Conservation (phyloP, 169 alveolate genomes). For the Theileria parva region DNA sequence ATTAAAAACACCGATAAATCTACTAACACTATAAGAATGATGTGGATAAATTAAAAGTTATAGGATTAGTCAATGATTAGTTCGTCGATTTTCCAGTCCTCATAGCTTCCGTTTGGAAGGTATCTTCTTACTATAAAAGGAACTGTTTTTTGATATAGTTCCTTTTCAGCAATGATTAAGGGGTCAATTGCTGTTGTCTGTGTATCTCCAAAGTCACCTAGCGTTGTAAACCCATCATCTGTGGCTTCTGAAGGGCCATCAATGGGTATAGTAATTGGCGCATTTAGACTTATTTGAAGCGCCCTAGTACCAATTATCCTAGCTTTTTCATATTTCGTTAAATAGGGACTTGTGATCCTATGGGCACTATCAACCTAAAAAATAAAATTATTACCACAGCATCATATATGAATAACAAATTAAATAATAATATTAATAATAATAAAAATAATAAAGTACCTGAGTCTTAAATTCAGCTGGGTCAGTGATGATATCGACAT, state of each 20-base stretch:
- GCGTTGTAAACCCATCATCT: slow-evolving; percentile 61
- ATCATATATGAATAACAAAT: background rate
- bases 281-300: slow-evolving; percentile 96
- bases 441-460: slow-evolving; percentile 18
- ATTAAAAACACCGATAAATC: no score
- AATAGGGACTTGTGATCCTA: slow-evolving; percentile 90
- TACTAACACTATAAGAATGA: no score
- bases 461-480: slow-evolving; percentile 54
- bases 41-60: no score
- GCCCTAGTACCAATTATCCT: slow-evolving; percentile 99
- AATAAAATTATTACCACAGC: background rate
- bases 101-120: slow-evolving; percentile 97
- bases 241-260: slow-evolving; percentile 70
- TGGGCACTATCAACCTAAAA: slow-evolving; percentile 72
- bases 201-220: slow-evolving; percentile 74
- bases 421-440: background rate
- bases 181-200: slow-evolving; percentile 95
- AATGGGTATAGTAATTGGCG: slow-evolving; percentile 93
- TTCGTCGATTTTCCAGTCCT: slow-evolving; percentile 95
- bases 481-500: slow-evolving; percentile 70
- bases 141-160: slow-evolving; percentile 93
- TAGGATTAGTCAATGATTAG: slow-evolving; percentile 83
- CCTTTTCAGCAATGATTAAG: slow-evolving; percentile 96
- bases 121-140: slow-evolving; percentile 98
- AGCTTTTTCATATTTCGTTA: slow-evolving; percentile 99